phyloP scores from a whole-genome alignment of 805 yeast genomes.

The Candida quercuum region DNA sequence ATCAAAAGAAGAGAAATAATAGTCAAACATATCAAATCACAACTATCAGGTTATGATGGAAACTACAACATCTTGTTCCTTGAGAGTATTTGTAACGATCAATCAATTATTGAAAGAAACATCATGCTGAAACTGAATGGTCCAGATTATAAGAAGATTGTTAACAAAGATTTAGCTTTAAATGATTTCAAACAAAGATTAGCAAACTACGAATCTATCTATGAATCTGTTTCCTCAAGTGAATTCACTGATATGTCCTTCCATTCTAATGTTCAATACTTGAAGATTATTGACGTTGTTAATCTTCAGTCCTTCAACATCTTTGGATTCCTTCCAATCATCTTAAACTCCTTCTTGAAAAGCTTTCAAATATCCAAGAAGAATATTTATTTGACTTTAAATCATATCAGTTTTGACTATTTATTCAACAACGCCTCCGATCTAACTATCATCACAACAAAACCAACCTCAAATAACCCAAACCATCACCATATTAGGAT shows the following conservation, averaged over 20 bases:
- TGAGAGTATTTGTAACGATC: constrained; percentile 29
- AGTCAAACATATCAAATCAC: constrained; percentile 29
- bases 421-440: neutral
- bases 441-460: neutral
- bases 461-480: no score
- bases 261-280: constrained; percentile 41
- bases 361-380: constrained; percentile 16
- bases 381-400: constrained; percentile 16
- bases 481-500: constrained; percentile 1
- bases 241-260: constrained; percentile 35
- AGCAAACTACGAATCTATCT: constrained; percentile 46
- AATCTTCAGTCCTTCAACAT: constrained; percentile 52
- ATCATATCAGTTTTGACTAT: neutral
- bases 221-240: constrained; percentile 37
- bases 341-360: constrained; percentile 16
- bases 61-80: constrained; percentile 35
- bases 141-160: constrained; percentile 23
- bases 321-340: constrained; percentile 25
- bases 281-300: constrained; percentile 58
- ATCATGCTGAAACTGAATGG: constrained; percentile 28
- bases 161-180: constrained; percentile 19
- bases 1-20: constrained; percentile 36
- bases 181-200: constrained; percentile 39
- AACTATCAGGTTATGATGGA: constrained; percentile 34
- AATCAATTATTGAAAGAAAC: constrained; percentile 24